Percentiles rank a stretch among this genome's conserved stretches.
These are phyloP conservation scores for Nicotiana tomentosiformis DNA, from an alignment of 257 asterid genomes.

Conservation along the genomic window DNA sequence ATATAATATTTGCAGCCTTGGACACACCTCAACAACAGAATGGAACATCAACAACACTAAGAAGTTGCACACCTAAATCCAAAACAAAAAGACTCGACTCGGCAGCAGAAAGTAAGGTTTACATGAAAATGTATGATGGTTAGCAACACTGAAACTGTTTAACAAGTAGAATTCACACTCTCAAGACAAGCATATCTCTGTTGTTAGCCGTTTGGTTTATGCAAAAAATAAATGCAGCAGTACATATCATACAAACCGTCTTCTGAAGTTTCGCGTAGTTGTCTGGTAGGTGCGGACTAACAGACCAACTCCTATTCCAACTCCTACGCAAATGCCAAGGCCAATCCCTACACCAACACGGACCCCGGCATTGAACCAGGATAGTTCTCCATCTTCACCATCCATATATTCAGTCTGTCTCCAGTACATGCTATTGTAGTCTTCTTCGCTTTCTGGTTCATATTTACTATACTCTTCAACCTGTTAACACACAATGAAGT, in stretches of 20 bases:
- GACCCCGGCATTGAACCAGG: slow-evolving; percentile 31
- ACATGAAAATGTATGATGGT: not conserved
- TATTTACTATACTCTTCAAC: slow-evolving; percentile 20
- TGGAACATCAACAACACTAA: not conserved
- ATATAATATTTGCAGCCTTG: not conserved
- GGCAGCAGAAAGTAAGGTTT: not conserved
- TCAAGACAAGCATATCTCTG: slow-evolving; percentile 2
- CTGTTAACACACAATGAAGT: slow-evolving; percentile 16
- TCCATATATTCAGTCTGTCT: slow-evolving; percentile 28
- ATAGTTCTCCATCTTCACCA: slow-evolving; percentile 35
- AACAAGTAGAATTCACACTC: not conserved
- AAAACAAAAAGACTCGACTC: not conserved
- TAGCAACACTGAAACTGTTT: not conserved
- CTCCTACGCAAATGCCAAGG: slow-evolving; percentile 31
- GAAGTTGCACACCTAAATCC: not conserved
- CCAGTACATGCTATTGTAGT: slow-evolving; percentile 30
- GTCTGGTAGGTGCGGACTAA: slow-evolving; percentile 27
- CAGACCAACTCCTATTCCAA: slow-evolving; percentile 33
- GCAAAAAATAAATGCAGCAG: not conserved
- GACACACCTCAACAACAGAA: slow-evolving; percentile 4
- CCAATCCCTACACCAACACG: slow-evolving; percentile 34
- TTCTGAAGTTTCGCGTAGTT: slow-evolving; percentile 45
- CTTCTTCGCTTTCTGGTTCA: slow-evolving; percentile 38
- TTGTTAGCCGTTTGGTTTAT: slow-evolving; percentile 7
- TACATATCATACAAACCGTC: slow-evolving; percentile 38